Conservation (phyloP, 352 stramenopile genomes). For the Globisporangium viniferum region DNA sequence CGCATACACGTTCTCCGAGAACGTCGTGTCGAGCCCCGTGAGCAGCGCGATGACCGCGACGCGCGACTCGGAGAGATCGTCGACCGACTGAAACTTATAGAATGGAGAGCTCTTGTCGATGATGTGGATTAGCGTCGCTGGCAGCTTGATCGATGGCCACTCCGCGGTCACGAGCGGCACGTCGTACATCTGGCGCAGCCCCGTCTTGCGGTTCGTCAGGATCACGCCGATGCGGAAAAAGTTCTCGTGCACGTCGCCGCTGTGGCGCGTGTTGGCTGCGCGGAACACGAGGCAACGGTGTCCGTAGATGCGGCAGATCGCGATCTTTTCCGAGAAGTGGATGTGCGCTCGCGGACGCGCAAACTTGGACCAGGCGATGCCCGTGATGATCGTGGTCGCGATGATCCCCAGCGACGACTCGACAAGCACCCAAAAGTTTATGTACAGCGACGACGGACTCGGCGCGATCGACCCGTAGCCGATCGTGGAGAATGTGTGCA, state of each 20-base stretch:
- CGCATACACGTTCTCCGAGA: slow-evolving; percentile 83
- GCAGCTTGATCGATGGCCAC: slow-evolving; percentile 82
- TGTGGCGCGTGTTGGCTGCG: slow-evolving; percentile 76
- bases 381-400: slow-evolving; percentile 77
- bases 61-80: slow-evolving; percentile 67
- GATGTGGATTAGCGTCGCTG: slow-evolving; percentile 78
- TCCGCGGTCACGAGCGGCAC: slow-evolving; percentile 74
- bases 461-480: slow-evolving; percentile 76
- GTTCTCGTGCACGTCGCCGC: slow-evolving; percentile 77
- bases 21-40: slow-evolving; percentile 82
- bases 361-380: slow-evolving; percentile 87
- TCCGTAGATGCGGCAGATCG: slow-evolving; percentile 66
- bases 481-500: slow-evolving; percentile 80
- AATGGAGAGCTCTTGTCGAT: slow-evolving; percentile 80
- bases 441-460: slow-evolving; percentile 43
- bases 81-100: slow-evolving; percentile 67
- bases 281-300: slow-evolving; percentile 79
- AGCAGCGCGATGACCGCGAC: slow-evolving; percentile 76
- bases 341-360: slow-evolving; percentile 74
- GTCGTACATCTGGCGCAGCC: slow-evolving; percentile 78
- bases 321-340: slow-evolving; percentile 72
- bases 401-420: slow-evolving; percentile 78
- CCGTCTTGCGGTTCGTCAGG: slow-evolving; percentile 78
- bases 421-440: slow-evolving; percentile 78
- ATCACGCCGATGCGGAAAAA: slow-evolving; percentile 84